Evolutionary conservation across 208 protist species (phyloP).

Genomic region (Lotmaria passim): DNA sequence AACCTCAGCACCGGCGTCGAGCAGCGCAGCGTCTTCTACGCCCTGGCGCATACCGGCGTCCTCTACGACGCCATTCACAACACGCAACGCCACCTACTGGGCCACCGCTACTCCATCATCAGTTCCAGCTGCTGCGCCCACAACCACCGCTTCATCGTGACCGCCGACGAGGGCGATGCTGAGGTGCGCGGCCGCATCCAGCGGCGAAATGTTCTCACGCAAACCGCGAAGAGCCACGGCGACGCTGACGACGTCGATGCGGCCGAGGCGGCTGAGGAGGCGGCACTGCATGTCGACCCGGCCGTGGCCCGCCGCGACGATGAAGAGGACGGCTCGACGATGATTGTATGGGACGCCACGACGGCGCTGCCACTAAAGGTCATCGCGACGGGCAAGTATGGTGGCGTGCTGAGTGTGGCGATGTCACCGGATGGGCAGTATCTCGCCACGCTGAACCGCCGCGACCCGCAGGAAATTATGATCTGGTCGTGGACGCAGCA

Average conservation of each 20-base stretch:
- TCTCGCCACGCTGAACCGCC: constrained; percentile 88
- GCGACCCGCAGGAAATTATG: constrained; percentile 88
- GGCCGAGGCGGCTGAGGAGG: constrained; percentile 38
- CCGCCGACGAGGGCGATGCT: constrained; percentile 83
- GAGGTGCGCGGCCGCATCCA: constrained; percentile 32
- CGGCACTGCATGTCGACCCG: constrained; percentile 50
- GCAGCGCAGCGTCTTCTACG: constrained; percentile 91
- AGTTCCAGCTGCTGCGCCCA: constrained; percentile 68
- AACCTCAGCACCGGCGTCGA: constrained; percentile 74
- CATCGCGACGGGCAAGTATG: constrained; percentile 75
- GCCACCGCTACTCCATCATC: constrained; percentile 89
- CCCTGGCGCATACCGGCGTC: constrained; percentile 88
- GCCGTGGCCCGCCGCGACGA: constrained; percentile 63
- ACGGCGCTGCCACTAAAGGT: constrained; percentile 84
- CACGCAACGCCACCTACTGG: constrained; percentile 90
- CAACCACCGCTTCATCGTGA: constrained; percentile 93
- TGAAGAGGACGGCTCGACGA: constrained; percentile 81
- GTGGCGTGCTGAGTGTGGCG: constrained; percentile 87
- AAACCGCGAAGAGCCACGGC: constrained; percentile 3
- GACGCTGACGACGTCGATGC: constrained; percentile 29
- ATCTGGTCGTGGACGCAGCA: constrained; percentile 90
- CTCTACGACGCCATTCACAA: constrained; percentile 91
- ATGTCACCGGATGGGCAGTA: constrained; percentile 91
- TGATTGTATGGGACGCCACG: constrained; percentile 95
- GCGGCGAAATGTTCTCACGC: constrained; percentile 22